A percentile compares a stretch with the other conserved stretches of the same genome.
Evolutionary conservation across 2,329 filamentous ascomycete genomes (phyloP).

Genomic region (Fusarium sp.): DNA sequence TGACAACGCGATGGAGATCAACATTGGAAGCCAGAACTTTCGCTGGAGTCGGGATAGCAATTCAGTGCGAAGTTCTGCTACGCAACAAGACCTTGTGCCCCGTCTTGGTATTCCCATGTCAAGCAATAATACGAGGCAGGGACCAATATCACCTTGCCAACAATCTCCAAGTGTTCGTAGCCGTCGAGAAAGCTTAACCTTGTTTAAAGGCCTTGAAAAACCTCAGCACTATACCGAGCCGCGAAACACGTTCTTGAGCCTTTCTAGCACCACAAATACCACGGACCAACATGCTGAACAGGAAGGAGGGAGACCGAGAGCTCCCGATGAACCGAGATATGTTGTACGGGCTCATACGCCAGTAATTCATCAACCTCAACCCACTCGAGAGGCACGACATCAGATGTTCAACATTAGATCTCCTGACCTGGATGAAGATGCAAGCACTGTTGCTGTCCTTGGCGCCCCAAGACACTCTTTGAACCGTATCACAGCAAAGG

Average conservation of each 20-base stretch:
- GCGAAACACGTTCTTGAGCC: background rate
- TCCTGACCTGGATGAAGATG: slow-evolving; percentile 22
- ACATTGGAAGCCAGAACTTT: slow-evolving; percentile 49
- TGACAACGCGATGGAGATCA: slow-evolving; percentile 42
- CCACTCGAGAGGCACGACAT: slow-evolving; percentile 27
- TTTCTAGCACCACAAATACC: background rate
- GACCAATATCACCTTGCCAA: background rate
- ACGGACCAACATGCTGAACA: background rate
- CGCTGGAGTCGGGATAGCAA: slow-evolving; percentile 50
- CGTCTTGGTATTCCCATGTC: slow-evolving; percentile 3
- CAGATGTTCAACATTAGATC: slow-evolving; percentile 28
- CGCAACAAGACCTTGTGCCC: slow-evolving; percentile 3
- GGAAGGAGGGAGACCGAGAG: background rate
- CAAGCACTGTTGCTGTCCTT: slow-evolving; percentile 32
- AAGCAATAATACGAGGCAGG: background rate
- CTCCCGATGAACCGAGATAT: slow-evolving; percentile 26
- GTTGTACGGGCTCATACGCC: slow-evolving; percentile 31
- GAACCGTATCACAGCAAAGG: slow-evolving; percentile 24
- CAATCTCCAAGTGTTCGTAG: background rate
- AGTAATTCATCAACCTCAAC: slow-evolving; percentile 49
- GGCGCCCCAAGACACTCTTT: slow-evolving; percentile 11
- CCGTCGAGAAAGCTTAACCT: background rate
- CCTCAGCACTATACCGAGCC: background rate
- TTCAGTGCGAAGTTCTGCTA: slow-evolving; percentile 43
- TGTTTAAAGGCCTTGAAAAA: no score